Conservation (phyloP, 2,329 filamentous ascomycete species). For the Sarocladium kiliense region DNA sequence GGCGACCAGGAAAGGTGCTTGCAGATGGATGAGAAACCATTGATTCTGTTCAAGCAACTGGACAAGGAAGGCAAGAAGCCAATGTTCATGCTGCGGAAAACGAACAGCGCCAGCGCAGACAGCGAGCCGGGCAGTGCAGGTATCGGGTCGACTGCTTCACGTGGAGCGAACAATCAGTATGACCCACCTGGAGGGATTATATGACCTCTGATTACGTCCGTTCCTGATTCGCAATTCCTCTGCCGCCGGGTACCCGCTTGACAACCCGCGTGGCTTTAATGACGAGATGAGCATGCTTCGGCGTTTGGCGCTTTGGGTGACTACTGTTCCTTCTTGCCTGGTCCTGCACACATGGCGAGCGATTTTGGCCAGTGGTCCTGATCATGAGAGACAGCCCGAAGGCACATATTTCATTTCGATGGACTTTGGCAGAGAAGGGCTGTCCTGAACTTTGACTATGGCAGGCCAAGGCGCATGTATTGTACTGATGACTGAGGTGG, state of each 20-base stretch:
- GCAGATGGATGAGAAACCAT: slow-evolving; percentile 83
- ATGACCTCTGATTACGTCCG: slow-evolving; percentile 23
- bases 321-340: neutral
- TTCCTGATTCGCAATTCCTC: neutral
- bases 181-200: slow-evolving; percentile 58
- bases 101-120: slow-evolving; percentile 48
- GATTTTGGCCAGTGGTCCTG: neutral
- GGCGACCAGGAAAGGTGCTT: slow-evolving; percentile 96
- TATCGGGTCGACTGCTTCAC: slow-evolving; percentile 36
- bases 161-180: slow-evolving; percentile 43
- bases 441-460: neutral
- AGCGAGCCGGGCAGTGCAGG: slow-evolving; percentile 51
- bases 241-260: neutral
- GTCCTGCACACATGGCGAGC: neutral
- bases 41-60: slow-evolving; percentile 95
- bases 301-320: slow-evolving; percentile 5
- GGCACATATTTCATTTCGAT: neutral
- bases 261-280: neutral
- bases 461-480: neutral
- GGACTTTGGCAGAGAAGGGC: neutral
- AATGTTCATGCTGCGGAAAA: slow-evolving; percentile 94
- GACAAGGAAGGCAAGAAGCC: slow-evolving; percentile 97
- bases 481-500: neutral
- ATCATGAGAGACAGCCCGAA: no score
- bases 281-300: slow-evolving; percentile 9